Evolutionary conservation across 495 filamentous ascomycete genomes (phyloP).

Genomic region (Oidiodendron maius): DNA sequence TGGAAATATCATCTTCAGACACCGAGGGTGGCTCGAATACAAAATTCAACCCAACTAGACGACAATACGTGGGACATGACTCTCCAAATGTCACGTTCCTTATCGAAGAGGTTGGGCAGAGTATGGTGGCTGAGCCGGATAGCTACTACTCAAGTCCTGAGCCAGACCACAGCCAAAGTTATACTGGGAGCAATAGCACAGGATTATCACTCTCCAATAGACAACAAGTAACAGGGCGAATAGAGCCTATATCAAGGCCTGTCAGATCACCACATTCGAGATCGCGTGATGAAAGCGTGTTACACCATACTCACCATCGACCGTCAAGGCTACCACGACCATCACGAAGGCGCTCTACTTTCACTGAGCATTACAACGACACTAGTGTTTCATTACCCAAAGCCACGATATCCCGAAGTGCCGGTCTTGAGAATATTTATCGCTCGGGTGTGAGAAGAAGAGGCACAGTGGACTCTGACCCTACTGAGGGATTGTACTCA

Average conservation of each 20-base stretch:
- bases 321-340: not conserved
- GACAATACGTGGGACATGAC: too few species aligned
- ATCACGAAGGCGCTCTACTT: not conserved
- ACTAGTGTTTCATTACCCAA: not conserved
- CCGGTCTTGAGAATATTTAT: not conserved
- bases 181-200: not conserved
- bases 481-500: too few species aligned
- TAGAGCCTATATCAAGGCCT: not conserved
- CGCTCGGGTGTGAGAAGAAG: not conserved
- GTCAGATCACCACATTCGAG: not conserved
- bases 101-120: not conserved
- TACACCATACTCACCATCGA: not conserved
- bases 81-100: not conserved
- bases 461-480: not conserved
- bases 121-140: not conserved
- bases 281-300: not conserved
- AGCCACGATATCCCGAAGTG: not conserved
- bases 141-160: not conserved
- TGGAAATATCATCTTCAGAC: not conserved
- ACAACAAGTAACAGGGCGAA: not conserved
- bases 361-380: not conserved
- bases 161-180: not conserved
- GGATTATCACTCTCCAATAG: not conserved
- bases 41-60: not conserved
- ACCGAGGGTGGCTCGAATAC: not conserved